A percentile compares a stretch with the other conserved stretches of the same genome.
These are phyloP conservation scores for Blastomyces emzantsi DNA, from an alignment of 2,329 filamentous ascomycete genomes.

Conservation along the genomic window DNA sequence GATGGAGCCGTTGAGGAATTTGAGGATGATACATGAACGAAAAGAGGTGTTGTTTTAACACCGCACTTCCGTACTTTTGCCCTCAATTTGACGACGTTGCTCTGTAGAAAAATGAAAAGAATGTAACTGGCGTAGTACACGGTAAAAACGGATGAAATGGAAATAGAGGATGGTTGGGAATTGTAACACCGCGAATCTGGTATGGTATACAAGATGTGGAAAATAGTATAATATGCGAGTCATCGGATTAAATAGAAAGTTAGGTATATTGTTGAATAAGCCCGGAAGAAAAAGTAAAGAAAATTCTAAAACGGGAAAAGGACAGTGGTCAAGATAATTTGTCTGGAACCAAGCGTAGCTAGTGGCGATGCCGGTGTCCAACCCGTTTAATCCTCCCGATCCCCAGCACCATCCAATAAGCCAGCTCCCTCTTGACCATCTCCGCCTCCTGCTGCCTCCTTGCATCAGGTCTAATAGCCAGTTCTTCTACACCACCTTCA, in stretches of 20 bases:
- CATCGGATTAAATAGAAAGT: neutral
- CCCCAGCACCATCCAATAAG: slow-evolving; percentile 92
- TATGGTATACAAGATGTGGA: neutral
- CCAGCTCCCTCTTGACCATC: slow-evolving; percentile 75
- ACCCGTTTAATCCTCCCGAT: slow-evolving; percentile 61
- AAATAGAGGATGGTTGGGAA: neutral
- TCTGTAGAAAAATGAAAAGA: neutral
- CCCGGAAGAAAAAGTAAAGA: neutral
- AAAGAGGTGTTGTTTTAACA: neutral
- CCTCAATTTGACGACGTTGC: neutral
- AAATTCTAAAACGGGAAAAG: neutral
- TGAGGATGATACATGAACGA: neutral
- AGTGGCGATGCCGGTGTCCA: slow-evolving; percentile 11
- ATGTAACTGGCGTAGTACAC: neutral
- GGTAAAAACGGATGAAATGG: neutral
- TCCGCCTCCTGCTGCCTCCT: slow-evolving; percentile 46
- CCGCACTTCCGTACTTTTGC: neutral
- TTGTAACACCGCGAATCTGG: neutral
- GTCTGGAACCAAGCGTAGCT: slow-evolving; percentile 1
- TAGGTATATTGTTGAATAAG: neutral
- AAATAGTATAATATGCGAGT: neutral
- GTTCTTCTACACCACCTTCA: slow-evolving; percentile 41
- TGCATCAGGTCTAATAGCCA: slow-evolving; percentile 21
- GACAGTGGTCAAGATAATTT: neutral
- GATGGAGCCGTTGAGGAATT: slow-evolving; percentile 2